Percentiles rank a stretch among this genome's conserved stretches.
Conservation (phyloP, 768 basidiomycete species). For the Boletus vermiculosoides region DNA sequence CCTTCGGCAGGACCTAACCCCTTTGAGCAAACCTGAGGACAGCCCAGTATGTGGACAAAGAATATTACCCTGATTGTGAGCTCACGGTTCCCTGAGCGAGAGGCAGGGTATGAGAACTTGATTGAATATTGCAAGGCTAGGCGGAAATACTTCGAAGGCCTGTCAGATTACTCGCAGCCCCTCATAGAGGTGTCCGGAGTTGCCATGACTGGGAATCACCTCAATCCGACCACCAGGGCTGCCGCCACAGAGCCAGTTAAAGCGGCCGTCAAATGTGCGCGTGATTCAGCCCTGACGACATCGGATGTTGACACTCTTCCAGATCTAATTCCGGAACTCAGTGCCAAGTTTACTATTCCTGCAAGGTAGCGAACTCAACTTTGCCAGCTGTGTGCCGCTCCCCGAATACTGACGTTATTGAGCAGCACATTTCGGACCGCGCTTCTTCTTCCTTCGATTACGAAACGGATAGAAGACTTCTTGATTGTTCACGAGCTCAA, state of each 20-base stretch:
- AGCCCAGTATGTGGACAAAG: slow-evolving; percentile 50
- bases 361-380: slow-evolving; percentile 53
- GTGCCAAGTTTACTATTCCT: slow-evolving; percentile 66
- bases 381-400: slow-evolving; percentile 17
- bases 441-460: slow-evolving; percentile 71
- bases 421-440: slow-evolving; percentile 65
- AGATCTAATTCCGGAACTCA: slow-evolving; percentile 87
- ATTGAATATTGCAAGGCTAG: slow-evolving; percentile 65
- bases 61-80: neutral
- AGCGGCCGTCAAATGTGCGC: slow-evolving; percentile 59
- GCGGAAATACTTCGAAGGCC: slow-evolving; percentile 59
- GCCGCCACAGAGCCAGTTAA: slow-evolving; percentile 36
- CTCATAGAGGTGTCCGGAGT: slow-evolving; percentile 66
- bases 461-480: slow-evolving; percentile 67
- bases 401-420: slow-evolving; percentile 23
- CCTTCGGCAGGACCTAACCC: slow-evolving; percentile 66
- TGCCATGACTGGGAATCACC: slow-evolving; percentile 50
- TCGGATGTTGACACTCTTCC: slow-evolving; percentile 27
- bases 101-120: slow-evolving; percentile 56
- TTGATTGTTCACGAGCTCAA: slow-evolving; percentile 80
- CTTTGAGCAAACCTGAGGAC: slow-evolving; percentile 66
- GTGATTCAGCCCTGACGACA: slow-evolving; percentile 15
- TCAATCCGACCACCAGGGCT: slow-evolving; percentile 54
- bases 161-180: slow-evolving; percentile 64
- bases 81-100: slow-evolving; percentile 45